Conservation (phyloP, 1,139 yeast genomes). For the Blastobotrys malaysiensis region DNA sequence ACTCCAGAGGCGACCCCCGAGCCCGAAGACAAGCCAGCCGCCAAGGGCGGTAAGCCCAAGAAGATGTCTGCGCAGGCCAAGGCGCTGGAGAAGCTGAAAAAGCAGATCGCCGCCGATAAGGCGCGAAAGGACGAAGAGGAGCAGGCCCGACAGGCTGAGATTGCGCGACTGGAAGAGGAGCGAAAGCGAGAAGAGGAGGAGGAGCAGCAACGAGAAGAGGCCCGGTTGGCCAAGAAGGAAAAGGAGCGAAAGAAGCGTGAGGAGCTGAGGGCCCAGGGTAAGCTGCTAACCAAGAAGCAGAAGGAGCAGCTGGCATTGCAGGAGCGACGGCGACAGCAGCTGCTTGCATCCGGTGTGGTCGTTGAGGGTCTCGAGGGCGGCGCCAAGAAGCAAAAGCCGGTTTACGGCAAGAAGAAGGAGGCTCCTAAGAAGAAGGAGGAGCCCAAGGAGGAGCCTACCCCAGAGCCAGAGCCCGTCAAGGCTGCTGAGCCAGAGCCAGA, state of each 20-base stretch:
- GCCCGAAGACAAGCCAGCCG: constrained; percentile 29
- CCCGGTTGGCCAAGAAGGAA: constrained; percentile 62
- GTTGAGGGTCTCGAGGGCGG: constrained; percentile 62
- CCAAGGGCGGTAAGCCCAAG: constrained; percentile 31
- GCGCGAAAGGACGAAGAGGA: constrained; percentile 62
- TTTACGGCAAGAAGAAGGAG: constrained; percentile 75
- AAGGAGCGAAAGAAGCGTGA: constrained; percentile 74
- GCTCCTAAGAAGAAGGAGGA: constrained; percentile 34
- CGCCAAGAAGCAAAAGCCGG: constrained; percentile 63
- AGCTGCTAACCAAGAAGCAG: constrained; percentile 73
- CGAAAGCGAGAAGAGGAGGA: constrained; percentile 44
- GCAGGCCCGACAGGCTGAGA: constrained; percentile 44
- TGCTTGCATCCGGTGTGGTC: constrained; percentile 66
- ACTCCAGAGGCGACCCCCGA: constrained; percentile 36
- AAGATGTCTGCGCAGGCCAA: constrained; percentile 36
- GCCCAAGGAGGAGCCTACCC: constrained; percentile 37
- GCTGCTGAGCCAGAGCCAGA: constrained; percentile 25
- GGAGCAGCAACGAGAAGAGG: constrained; percentile 65
- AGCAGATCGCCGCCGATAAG: constrained; percentile 81
- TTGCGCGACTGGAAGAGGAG: constrained; percentile 57
- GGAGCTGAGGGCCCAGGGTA: constrained; percentile 93
- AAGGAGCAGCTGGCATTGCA: constrained; percentile 83
- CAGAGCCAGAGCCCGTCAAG: constrained; percentile 25
- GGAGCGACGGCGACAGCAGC: constrained; percentile 85
- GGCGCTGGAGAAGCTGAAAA: constrained; percentile 49